These are phyloP conservation scores for Lepidium didymum DNA, from an alignment of 345 rosid species.

Conservation along the genomic window DNA sequence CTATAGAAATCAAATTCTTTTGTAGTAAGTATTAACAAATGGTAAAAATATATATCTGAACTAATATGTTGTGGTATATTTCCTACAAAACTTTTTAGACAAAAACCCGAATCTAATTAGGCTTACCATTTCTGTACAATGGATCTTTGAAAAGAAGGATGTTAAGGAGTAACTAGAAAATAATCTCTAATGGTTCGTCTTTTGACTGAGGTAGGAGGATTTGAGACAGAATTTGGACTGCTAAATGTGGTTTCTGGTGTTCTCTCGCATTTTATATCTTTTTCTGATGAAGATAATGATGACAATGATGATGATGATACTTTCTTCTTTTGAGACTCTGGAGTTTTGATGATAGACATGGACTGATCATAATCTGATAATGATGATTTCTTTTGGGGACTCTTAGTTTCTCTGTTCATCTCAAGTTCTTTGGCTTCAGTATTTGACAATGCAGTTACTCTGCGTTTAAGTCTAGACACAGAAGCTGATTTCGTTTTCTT, in stretches of 20 bases:
- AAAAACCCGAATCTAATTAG: neutral
- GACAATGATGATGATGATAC: neutral
- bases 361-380: slow-evolving; percentile 16
- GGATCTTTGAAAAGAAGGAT: neutral
- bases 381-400: slow-evolving; percentile 19
- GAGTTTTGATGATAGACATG: slow-evolving; percentile 37
- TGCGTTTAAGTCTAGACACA: slow-evolving; percentile 50
- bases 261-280: slow-evolving; percentile 34
- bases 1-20: no score
- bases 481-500: slow-evolving; percentile 13
- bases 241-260: slow-evolving; percentile 48
- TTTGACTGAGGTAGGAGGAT: slow-evolving; percentile 79
- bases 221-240: slow-evolving; percentile 84
- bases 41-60: neutral
- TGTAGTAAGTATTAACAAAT: neutral
- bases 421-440: slow-evolving; percentile 34
- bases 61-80: neutral
- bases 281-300: slow-evolving; percentile 7
- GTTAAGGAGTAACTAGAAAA: slow-evolving; percentile 43
- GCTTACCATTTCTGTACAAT: slow-evolving; percentile 11
- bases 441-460: slow-evolving; percentile 58
- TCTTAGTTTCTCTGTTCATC: slow-evolving; percentile 29
- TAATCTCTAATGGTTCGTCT: slow-evolving; percentile 85
- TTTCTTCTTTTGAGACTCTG: slow-evolving; percentile 44
- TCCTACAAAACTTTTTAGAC: slow-evolving; percentile 2